Conservation (phyloP, 768 basidiomycete genomes). For the Cyathus striatus region DNA sequence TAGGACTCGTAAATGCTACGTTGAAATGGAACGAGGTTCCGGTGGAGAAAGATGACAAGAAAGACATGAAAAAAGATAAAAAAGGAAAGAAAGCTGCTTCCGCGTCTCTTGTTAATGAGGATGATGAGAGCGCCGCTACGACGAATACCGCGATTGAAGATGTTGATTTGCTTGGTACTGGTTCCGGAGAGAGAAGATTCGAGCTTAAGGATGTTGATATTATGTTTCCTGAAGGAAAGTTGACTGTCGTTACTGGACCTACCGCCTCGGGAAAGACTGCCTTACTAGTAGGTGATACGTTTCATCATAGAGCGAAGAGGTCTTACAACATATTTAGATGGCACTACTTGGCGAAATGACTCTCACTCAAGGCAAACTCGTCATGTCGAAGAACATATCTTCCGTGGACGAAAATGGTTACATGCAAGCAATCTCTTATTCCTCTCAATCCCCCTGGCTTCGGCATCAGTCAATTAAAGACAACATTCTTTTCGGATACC, state of each 20-base stretch:
- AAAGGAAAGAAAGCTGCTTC: constrained; percentile 8
- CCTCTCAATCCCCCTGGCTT: constrained; percentile 69
- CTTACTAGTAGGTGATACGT: constrained; percentile 44
- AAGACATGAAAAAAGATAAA: constrained; percentile 5
- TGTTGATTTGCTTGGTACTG: constrained; percentile 5
- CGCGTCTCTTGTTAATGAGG: too few relatives aligned
- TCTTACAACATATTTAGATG: constrained; percentile 34
- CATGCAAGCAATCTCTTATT: constrained; percentile 64
- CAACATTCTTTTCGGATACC: constrained; percentile 78
- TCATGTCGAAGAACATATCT: constrained; percentile 62
- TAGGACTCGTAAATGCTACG: constrained; percentile 55
- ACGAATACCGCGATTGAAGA: background rate
- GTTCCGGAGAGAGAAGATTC: constrained; percentile 42
- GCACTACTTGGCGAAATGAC: constrained; percentile 74
- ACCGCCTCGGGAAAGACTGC: constrained; percentile 85
- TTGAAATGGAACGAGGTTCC: constrained; percentile 61
- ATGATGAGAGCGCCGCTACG: background rate
- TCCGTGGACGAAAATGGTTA: constrained; percentile 56
- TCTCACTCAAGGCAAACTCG: constrained; percentile 38
- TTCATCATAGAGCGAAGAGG: background rate
- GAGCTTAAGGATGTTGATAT: constrained; percentile 64
- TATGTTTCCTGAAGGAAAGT: constrained; percentile 64
- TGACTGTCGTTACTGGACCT: constrained; percentile 72
- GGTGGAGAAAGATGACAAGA: constrained; percentile 19
- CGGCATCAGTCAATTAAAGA: constrained; percentile 71